Percentiles rank a stretch among this genome's conserved stretches.
These are phyloP conservation scores for Trichomonascaceae sp. DNA, from an alignment of 1,139 yeast species.

Conservation along the genomic window DNA sequence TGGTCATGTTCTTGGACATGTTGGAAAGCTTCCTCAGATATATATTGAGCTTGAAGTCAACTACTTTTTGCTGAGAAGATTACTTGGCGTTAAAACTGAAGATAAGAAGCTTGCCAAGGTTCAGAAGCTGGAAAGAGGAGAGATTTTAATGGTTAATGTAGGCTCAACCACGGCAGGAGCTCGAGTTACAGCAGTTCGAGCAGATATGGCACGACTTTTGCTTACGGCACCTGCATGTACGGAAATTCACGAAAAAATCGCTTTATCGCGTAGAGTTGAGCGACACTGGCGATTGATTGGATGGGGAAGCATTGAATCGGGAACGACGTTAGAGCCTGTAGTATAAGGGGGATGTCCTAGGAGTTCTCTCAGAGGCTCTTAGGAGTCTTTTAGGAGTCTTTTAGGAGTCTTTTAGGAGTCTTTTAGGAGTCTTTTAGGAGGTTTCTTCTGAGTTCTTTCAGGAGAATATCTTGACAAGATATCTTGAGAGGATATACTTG, in stretches of 20 bases:
- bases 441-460: no score
- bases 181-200: slow-evolving; percentile 94
- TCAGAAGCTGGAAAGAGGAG: slow-evolving; percentile 87
- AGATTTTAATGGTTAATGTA: slow-evolving; percentile 96
- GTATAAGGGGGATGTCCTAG: no score
- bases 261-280: slow-evolving; percentile 97
- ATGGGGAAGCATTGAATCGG: slow-evolving; percentile 98
- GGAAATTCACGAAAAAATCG: slow-evolving; percentile 95
- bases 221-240: slow-evolving; percentile 99
- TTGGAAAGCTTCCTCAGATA: slow-evolving; percentile 90
- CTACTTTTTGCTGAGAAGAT: slow-evolving; percentile 92
- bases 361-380: no score
- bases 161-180: slow-evolving; percentile 99
- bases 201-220: slow-evolving; percentile 98
- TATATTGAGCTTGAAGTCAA: slow-evolving; percentile 97
- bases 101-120: slow-evolving; percentile 97
- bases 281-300: slow-evolving; percentile 99
- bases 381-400: no score
- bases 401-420: no score
- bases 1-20: slow-evolving; percentile 98
- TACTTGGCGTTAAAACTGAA: slow-evolving; percentile 97
- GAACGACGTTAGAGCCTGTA: slow-evolving; percentile 39
- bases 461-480: no score
- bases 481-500: no score
- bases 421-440: no score